A percentile compares a stretch with the other conserved stretches of the same genome.
Evolutionary conservation across 2,329 filamentous ascomycete genomes (phyloP).

Genomic region (Zymoseptoria tritici): DNA sequence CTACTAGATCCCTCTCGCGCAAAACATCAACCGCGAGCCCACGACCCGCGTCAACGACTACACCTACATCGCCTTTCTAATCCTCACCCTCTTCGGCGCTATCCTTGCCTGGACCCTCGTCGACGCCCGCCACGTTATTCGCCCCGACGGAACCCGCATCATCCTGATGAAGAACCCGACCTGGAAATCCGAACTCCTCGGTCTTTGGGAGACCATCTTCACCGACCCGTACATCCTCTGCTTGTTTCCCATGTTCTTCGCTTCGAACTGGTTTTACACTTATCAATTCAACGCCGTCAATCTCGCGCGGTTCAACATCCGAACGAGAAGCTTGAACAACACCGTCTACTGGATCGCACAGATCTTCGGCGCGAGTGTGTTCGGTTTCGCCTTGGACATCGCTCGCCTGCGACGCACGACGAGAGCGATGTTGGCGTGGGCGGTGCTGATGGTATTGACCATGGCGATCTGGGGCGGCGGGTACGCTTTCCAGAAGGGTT

Average conservation of each 20-base stretch:
- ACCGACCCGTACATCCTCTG: constrained; percentile 65
- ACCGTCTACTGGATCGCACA: constrained; percentile 67
- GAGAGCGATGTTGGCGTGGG: constrained; percentile 59
- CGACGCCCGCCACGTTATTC: constrained; percentile 64
- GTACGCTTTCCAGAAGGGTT: constrained; percentile 66
- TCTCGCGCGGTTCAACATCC: constrained; percentile 61
- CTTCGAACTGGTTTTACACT: constrained; percentile 72
- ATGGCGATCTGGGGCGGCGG: constrained; percentile 78
- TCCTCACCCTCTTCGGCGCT: constrained; percentile 71
- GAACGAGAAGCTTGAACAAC: constrained; percentile 63
- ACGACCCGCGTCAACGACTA: constrained; percentile 57
- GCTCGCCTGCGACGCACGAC: constrained; percentile 51
- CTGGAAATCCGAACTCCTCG: constrained; percentile 70
- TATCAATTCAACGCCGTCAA: constrained; percentile 75
- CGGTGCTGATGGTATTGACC: constrained; percentile 58
- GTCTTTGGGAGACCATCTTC: constrained; percentile 65
- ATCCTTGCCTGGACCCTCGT: constrained; percentile 61
- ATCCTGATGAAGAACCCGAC: constrained; percentile 88
- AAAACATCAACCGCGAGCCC: constrained; percentile 56
- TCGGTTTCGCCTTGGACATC: constrained; percentile 65
- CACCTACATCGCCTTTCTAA: constrained; percentile 78
- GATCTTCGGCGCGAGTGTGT: constrained; percentile 66
- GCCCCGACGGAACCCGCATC: constrained; percentile 68
- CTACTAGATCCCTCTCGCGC: constrained; percentile 57
- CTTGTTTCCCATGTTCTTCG: constrained; percentile 78